Base-by-base conservation (phyloP, 495 filamentous ascomycete genomes). In the Lasiosphaeriaceae sp. region DNA sequence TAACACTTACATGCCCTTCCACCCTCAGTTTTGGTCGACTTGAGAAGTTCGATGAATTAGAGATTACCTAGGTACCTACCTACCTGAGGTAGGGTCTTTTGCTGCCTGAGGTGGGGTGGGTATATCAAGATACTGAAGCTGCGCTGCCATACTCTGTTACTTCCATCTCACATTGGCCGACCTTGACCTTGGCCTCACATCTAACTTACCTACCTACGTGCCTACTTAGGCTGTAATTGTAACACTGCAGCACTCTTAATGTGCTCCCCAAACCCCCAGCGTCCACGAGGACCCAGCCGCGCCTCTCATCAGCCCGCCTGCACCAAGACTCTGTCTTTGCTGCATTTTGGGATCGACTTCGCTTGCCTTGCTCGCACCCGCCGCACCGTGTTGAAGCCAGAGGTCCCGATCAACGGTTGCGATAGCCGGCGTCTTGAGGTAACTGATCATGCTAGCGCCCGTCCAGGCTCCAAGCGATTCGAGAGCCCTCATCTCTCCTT, bases 391-490 rank as follows among this genome's bases (percentile, higher is more conserved):
- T 57, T 86, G 84, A 53, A 90, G 72, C 76, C 90, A 96, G 37
- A 83, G 81, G 47, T 98, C 95, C 41, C 89, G 78, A 59, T 97
- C 95, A 37, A 97, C 81, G 62, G 92, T 88, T 2, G 92, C 86
- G 45, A 92, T 74, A 0, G 90, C 88, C 24, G 84, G 84, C 23
- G 94, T 78, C 61, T 92, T 92, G 61, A 96, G 73, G 50, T 85
- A 85, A 0, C 87, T 86, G 2, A 92, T 72, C 50, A 98, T 66
- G 72, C 91, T 96, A 4, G 86, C 92, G 17, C 94, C 94, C 35
- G 86, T 84, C 93, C 94, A 98, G 6, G 90, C 77, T 0, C 94
- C 94, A 0, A 97, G 74, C 5, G 88, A 90, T 63, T 95, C 88
- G 12, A 97, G 75, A 16, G 86, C 88, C 2, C 90, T 82, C 21